Conservation (phyloP, 352 stramenopile species). For the Globisporangium sylvaticum region DNA sequence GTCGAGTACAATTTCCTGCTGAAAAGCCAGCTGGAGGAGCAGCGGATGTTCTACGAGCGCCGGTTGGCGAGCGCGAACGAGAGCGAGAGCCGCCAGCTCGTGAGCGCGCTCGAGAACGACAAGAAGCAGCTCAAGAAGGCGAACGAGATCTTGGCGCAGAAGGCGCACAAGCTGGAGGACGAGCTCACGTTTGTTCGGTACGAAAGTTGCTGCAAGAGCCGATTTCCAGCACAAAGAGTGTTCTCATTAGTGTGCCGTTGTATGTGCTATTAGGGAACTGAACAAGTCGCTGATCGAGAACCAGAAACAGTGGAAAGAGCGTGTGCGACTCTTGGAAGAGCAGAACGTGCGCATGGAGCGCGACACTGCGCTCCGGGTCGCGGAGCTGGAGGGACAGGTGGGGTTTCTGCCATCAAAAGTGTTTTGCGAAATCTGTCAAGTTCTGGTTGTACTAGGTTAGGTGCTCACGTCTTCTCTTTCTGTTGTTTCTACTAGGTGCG, state of each 20-base stretch:
- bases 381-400: conserved; percentile 80
- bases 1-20: conserved; percentile 96
- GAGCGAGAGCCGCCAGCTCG: conserved; percentile 44
- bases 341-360: conserved; percentile 53
- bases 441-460: neutral
- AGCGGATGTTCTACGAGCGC: conserved; percentile 92
- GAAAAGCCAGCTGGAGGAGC: conserved; percentile 95
- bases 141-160: conserved; percentile 57
- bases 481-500: conserved; percentile 28
- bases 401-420: neutral
- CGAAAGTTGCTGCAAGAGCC: neutral
- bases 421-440: neutral
- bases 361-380: conserved; percentile 58
- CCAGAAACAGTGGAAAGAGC: conserved; percentile 86
- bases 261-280: conserved; percentile 42
- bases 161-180: conserved; percentile 75
- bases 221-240: neutral
- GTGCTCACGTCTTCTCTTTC: neutral
- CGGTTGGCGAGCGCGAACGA: conserved; percentile 59
- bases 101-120: conserved; percentile 66
- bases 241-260: conserved; percentile 5
- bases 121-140: conserved; percentile 79
- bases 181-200: conserved; percentile 81
- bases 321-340: conserved; percentile 63
- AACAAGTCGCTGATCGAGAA: conserved; percentile 88